A percentile compares a stretch with the other conserved stretches of the same genome.
Conservation (phyloP, 1,284 basidiomycete genomes). For the Dichomitus squalens region DNA sequence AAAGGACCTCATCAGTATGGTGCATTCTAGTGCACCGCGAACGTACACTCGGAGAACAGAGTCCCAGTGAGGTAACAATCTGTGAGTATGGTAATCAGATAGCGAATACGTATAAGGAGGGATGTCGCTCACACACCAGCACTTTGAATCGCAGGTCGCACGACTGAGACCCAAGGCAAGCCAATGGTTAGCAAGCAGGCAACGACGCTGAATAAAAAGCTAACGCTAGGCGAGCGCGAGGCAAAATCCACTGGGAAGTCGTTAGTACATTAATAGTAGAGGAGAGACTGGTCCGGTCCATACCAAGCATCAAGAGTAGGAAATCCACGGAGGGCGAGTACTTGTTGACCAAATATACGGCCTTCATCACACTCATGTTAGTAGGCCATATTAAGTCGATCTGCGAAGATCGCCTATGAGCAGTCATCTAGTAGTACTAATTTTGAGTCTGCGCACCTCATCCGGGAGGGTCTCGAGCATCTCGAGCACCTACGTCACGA, state of each 20-base stretch:
- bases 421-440: background rate
- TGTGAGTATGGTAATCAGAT: background rate
- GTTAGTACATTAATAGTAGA: background rate
- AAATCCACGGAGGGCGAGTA: background rate
- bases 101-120: background rate
- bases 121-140: background rate
- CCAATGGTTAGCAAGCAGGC: background rate
- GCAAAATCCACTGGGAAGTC: background rate
- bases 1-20: background rate
- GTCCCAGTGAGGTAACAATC: background rate
- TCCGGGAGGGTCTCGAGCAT: background rate
- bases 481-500: background rate
- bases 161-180: background rate
- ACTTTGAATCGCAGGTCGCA: background rate
- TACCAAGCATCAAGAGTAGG: background rate
- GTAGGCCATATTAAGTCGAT: conserved; percentile 1
- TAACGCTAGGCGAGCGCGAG: background rate
- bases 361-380: background rate
- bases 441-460: background rate
- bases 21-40: background rate
- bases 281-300: background rate
- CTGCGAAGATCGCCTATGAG: background rate
- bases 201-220: background rate
- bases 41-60: background rate
- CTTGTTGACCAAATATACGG: conserved; percentile 2